phyloP scores from a whole-genome alignment of 176 grass and related monocot genomes.

The bread wheat (Triticum aestivum) region IWGSC_CS_RefSeq_v2.1 NC_057794.1:286681469-286681968 shows the following conservation, averaged over 20 bases:
- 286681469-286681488: conserved; percentile 40
- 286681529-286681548: conserved; percentile 42
- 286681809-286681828: conserved; percentile 7
- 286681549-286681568: conserved; percentile 38
- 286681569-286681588: not conserved
- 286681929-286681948: conserved; percentile 49
- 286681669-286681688: conserved; percentile 2
- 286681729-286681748: conserved; percentile 58
- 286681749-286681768: conserved; percentile 24
- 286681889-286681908: conserved; percentile 22
- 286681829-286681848: not conserved
- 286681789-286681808: conserved; percentile 23
- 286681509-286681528: conserved; percentile 64
- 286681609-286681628: too few species aligned
- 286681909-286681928: not conserved
- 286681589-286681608: not conserved
- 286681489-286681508: conserved; percentile 81
- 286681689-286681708: conserved; percentile 26
- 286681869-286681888: not conserved
- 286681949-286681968: not conserved
- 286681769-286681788: not conserved
- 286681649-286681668: not conserved
- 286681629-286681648: not conserved
- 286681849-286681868: conserved; percentile 37
- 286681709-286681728: conserved; percentile 45